These are phyloP conservation scores for Agaricus blazei DNA, from an alignment of 768 basidiomycete species.

Conservation along the genomic window DNA sequence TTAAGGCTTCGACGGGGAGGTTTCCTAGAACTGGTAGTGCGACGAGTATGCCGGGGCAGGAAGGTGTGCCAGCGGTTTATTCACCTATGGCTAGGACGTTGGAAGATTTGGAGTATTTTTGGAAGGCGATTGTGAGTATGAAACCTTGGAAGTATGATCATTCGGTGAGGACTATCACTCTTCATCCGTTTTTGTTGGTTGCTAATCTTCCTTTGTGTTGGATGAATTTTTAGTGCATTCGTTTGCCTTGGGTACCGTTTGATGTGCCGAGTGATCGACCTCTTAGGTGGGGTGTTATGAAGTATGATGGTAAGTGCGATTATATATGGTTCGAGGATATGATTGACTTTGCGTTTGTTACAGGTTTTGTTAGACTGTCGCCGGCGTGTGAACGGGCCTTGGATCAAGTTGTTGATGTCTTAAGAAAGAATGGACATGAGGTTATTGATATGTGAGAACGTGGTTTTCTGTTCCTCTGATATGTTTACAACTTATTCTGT, in stretches of 20 bases:
- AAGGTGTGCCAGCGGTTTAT: constrained; percentile 48
- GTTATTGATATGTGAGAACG: constrained; percentile 37
- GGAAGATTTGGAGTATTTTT: constrained; percentile 59
- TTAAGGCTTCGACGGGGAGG: constrained; percentile 46
- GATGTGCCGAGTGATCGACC: constrained; percentile 24
- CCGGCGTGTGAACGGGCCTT: constrained; percentile 58
- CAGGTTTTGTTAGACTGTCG: constrained; percentile 53
- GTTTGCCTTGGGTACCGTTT: constrained; percentile 35
- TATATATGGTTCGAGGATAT: background rate
- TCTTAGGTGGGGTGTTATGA: constrained; percentile 54
- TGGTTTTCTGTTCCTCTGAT: background rate
- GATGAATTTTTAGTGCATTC: constrained; percentile 25
- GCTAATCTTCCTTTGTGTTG: constrained; percentile 12
- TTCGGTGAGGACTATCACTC: constrained; percentile 25
- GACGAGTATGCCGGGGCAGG: constrained; percentile 50
- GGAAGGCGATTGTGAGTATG: constrained; percentile 56
- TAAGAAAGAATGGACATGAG: constrained; percentile 43
- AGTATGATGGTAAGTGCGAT: constrained; percentile 50
- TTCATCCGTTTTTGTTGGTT: background rate
- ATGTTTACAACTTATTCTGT: background rate
- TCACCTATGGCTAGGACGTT: constrained; percentile 60
- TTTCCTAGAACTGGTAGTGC: constrained; percentile 41
- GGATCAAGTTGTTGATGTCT: constrained; percentile 34
- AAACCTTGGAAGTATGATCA: constrained; percentile 63
- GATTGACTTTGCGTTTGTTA: no score